A percentile compares a stretch with the other conserved stretches of the same genome.
phyloP scores from a whole-genome alignment of 1,284 basidiomycete species.

The Salmacisia buchloeana region DNA sequence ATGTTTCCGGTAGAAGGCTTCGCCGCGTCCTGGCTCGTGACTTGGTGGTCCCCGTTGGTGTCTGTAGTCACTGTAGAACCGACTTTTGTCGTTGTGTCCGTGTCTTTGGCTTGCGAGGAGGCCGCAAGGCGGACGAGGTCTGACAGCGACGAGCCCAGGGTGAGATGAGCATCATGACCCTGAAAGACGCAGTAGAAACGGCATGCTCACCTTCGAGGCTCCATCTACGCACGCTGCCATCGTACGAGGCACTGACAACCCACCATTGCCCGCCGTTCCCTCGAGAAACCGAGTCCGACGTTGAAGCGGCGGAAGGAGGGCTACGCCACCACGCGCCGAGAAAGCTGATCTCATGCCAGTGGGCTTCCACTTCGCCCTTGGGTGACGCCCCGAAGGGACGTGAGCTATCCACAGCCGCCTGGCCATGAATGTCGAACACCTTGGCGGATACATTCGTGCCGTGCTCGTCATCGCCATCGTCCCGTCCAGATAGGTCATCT shows the following conservation, averaged over 20 bases:
- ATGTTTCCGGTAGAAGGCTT: neutral
- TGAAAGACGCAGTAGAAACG: neutral
- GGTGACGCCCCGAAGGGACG: neutral
- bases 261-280: constrained; percentile 8
- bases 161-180: neutral
- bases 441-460: neutral
- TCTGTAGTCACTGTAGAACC: too few species aligned
- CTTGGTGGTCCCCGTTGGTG: neutral
- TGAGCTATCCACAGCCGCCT: neutral
- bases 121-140: neutral
- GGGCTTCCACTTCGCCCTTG: constrained; percentile 20
- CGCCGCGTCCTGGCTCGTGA: neutral
- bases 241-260: constrained; percentile 27
- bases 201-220: constrained; percentile 9
- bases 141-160: neutral
- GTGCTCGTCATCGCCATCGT: neutral
- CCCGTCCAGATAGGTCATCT: neutral
- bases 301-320: neutral
- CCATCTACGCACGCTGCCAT: constrained; percentile 36
- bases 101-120: neutral
- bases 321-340: constrained; percentile 19
- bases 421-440: constrained; percentile 7
- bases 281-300: neutral
- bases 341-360: constrained; percentile 36
- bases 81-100: constrained; percentile 5